These are phyloP conservation scores for Eutrema salsugineum DNA, from an alignment of 441 rosid species.

Conservation along the genomic window DNA sequence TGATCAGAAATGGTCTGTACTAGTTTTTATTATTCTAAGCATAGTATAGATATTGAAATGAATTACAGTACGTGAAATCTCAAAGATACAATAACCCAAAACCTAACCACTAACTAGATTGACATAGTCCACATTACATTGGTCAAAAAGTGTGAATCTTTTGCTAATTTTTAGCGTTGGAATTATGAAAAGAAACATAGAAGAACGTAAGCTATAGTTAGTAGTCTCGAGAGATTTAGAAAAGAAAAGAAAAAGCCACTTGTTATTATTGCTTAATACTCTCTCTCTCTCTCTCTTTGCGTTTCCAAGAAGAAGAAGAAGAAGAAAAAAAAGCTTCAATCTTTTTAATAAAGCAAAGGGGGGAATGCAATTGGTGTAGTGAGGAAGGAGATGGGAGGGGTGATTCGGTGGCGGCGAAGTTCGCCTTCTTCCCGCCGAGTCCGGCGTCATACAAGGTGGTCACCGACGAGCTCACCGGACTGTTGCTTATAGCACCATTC, in stretches of 20 bases:
- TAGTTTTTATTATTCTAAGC: too few relatives aligned
- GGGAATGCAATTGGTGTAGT: conserved; percentile 5
- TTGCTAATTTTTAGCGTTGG: neutral
- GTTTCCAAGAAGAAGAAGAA: neutral
- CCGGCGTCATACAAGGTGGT: conserved; percentile 82
- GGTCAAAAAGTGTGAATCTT: neutral
- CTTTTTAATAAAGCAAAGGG: conserved; percentile 13
- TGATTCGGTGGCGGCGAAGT: conserved; percentile 94
- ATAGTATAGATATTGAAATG: neutral
- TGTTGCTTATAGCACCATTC: conserved; percentile 63
- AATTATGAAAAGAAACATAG: conserved; percentile 10
- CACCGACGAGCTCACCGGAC: conserved; percentile 63
- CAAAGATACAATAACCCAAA: neutral
- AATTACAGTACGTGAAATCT: neutral
- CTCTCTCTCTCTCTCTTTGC: neutral
- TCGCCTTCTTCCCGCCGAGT: conserved; percentile 90
- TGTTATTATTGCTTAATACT: too few relatives aligned
- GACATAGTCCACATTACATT: neutral
- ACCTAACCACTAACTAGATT: neutral
- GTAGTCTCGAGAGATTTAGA: too few relatives aligned
- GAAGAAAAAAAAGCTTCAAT: conserved; percentile 17
- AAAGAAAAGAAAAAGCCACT: too few relatives aligned
- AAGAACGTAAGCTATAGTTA: neutral
- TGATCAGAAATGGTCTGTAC: too few relatives aligned
- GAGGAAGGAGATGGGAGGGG: conserved; percentile 62